Conservation (phyloP, 2,329 filamentous ascomycete species). For the Diaporthe sp. region DNA sequence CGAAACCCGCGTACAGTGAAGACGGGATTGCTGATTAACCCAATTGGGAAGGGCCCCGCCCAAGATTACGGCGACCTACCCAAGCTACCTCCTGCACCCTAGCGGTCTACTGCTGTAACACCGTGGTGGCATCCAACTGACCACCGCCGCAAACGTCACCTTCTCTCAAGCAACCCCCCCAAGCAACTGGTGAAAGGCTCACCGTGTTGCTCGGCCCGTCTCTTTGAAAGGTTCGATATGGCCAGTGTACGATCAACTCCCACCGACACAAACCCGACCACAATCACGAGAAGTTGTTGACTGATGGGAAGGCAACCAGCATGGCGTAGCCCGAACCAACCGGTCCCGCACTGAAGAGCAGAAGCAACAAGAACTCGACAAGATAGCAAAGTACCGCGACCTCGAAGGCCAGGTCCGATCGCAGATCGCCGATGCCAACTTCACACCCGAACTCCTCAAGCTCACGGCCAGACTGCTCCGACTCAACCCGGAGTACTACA, state of each 20-base stretch:
- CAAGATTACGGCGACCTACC: background rate
- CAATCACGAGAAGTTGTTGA: constrained; percentile 33
- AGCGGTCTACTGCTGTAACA: background rate
- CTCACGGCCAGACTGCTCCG: constrained; percentile 79
- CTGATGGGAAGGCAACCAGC: constrained; percentile 61
- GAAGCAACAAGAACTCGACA: constrained; percentile 75
- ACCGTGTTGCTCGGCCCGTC: background rate
- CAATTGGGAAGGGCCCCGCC: background rate
- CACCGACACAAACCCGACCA: constrained; percentile 3
- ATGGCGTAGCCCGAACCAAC: constrained; percentile 81
- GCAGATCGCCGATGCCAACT: constrained; percentile 67
- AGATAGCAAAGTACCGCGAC: constrained; percentile 79
- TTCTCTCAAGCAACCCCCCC: background rate
- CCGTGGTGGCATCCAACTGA: background rate
- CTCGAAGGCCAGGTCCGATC: constrained; percentile 75
- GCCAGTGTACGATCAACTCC: constrained; percentile 32
- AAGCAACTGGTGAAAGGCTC: constrained; percentile 1
- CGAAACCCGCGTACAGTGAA: too few relatives aligned
- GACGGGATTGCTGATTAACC: background rate
- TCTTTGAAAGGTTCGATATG: constrained; percentile 25
- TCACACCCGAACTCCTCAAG: constrained; percentile 67
- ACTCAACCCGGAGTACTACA: constrained; percentile 90
- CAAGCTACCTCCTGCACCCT: background rate
- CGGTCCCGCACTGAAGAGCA: constrained; percentile 75
- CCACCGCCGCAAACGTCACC: constrained; percentile 9